Base-by-base conservation (phyloP, 305 asterid species). In the Salvia sclarea region DNA sequence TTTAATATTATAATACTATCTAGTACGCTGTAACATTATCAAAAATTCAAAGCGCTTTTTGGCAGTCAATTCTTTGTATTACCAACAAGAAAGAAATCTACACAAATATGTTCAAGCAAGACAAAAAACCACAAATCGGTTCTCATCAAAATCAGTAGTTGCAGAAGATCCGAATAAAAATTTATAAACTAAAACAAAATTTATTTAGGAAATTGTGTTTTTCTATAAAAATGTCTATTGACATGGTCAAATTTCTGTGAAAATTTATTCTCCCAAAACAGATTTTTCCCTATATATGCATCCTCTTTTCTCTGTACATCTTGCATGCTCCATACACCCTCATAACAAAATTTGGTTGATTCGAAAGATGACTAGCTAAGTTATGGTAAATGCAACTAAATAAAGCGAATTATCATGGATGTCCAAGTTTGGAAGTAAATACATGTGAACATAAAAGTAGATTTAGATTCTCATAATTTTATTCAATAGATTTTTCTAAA, bases 311-410 rank as follows among this genome's bases (percentile, higher is more conserved):
- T 73, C 86, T 94, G 96, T 35, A 94, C 89, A 86, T 84, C 90
- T 94, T 91, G 82, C 95, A 88, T 4, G 95, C 98, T 75, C 91
- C 99, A 7, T 94, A 91, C n/a, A n/a, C n/a, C n/a, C n/a, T n/a
- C n/a, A n/a, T n/a, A n/a, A n/a, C n/a, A n/a, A n/a, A n/a, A n/a
- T n/a, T n/a, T n/a, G n/a, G n/a, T n/a, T n/a, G n/a, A n/a, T n/a
- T n/a, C n/a, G n/a, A n/a, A n/a, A n/a, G n/a, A n/a, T n/a, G n/a
- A n/a, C n/a, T n/a, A n/a, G n/a, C n/a, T n/a, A n/a, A n/a, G n/a
- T n/a, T n/a, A n/a, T n/a, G n/a, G n/a, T n/a, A n/a, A n/a, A n/a
- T n/a, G n/a, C n/a, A n/a, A n/a, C n/a, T n/a, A n/a, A n/a, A n/a
- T n/a, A n/a, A n/a, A n/a, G n/a, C n/a, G n/a, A n/a, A n/a, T n/a